These are phyloP conservation scores for Epichloe coenophiala DNA, from an alignment of 2,329 filamentous ascomycete genomes.

Conservation along the genomic window DNA sequence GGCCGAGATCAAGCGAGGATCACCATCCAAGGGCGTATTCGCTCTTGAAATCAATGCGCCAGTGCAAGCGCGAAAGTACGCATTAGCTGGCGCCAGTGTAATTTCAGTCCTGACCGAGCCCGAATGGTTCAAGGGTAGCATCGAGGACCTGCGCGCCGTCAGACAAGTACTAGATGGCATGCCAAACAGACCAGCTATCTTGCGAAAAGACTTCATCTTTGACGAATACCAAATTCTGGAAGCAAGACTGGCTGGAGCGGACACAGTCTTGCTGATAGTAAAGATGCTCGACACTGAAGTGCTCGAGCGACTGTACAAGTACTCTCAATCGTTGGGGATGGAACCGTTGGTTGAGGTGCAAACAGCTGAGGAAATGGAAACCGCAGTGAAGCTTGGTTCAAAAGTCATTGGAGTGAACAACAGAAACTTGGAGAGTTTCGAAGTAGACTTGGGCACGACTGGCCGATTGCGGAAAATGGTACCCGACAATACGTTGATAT, in stretches of 20 bases:
- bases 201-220: slow-evolving; percentile 95
- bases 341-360: slow-evolving; percentile 96
- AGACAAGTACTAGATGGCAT: slow-evolving; percentile 81
- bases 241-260: slow-evolving; percentile 80
- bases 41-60: slow-evolving; percentile 78
- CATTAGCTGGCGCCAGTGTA: slow-evolving; percentile 84
- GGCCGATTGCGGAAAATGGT: slow-evolving; percentile 80
- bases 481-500: slow-evolving; percentile 73
- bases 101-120: slow-evolving; percentile 98
- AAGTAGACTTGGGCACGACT: slow-evolving; percentile 88
- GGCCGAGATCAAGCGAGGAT: slow-evolving; percentile 95
- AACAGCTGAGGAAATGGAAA: slow-evolving; percentile 82
- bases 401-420: slow-evolving; percentile 97
- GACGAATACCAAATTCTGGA: slow-evolving; percentile 98
- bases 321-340: slow-evolving; percentile 85
- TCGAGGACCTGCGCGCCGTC: slow-evolving; percentile 81
- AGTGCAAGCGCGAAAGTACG: slow-evolving; percentile 80
- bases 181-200: slow-evolving; percentile 79
- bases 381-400: slow-evolving; percentile 72
- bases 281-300: slow-evolving; percentile 82
- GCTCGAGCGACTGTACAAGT: slow-evolving; percentile 69
- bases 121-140: slow-evolving; percentile 97
- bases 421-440: slow-evolving; percentile 88
- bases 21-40: slow-evolving; percentile 91
- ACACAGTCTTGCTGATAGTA: slow-evolving; percentile 89